Percentiles rank a stretch among this genome's conserved stretches.
Conservation (phyloP, 768 basidiomycete genomes). For the Trametes gibbosa region DNA sequence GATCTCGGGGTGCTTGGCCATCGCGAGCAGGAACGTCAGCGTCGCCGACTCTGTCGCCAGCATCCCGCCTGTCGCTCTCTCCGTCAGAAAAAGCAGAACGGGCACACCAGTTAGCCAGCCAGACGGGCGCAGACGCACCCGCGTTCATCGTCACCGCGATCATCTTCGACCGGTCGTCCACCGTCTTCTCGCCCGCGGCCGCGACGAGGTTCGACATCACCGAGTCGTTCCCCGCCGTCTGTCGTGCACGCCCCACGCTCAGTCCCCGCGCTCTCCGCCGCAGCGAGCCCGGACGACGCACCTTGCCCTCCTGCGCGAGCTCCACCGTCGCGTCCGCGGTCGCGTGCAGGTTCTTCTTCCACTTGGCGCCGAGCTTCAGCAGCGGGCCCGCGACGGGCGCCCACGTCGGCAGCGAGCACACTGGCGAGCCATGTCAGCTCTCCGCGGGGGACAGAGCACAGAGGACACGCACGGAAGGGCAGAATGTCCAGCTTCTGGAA, state of each 20-base stretch:
- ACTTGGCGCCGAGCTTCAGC: conserved; percentile 13
- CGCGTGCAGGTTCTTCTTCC: conserved; percentile 18
- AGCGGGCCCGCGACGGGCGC: conserved; percentile 7
- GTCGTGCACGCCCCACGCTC: neutral
- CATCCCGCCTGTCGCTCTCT: conserved; percentile 9
- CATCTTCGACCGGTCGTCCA: conserved; percentile 18
- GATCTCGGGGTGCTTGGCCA: conserved; percentile 21
- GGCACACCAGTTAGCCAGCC: neutral
- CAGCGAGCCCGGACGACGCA: neutral
- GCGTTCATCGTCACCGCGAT: conserved; percentile 23
- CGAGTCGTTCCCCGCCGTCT: conserved; percentile 8
- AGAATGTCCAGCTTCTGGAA: conserved; percentile 15
- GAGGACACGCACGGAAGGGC: conserved; percentile 1
- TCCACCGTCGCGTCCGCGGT: conserved; percentile 15
- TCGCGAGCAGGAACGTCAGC: conserved; percentile 21
- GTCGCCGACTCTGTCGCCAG: conserved; percentile 21
- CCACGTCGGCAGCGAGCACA: conserved; percentile 10
- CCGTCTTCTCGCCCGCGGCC: conserved; percentile 4
- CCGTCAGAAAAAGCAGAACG: neutral
- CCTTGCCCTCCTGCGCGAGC: conserved; percentile 15
- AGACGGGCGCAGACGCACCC: too few species aligned
- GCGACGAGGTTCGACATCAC: conserved; percentile 13
- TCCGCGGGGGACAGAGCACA: neutral
- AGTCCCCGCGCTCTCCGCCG: neutral
- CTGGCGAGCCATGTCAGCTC: neutral